Conservation (phyloP, 345 rosid species). For the Lenwebbia sp. region DNA sequence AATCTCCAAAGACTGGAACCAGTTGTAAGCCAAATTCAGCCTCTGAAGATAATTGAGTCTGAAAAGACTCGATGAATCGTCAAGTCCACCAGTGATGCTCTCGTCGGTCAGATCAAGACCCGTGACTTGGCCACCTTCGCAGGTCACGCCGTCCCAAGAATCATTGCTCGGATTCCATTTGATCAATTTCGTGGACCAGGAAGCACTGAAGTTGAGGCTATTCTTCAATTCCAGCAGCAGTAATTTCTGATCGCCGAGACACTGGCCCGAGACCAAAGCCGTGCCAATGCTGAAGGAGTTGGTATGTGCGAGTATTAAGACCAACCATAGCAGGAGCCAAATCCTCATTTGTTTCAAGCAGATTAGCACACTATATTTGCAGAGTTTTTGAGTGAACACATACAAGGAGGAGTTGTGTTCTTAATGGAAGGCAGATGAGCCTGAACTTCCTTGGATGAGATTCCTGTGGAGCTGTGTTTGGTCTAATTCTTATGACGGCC, state of each 20-base stretch:
- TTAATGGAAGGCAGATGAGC: neutral
- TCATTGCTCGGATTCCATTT: constrained; percentile 13
- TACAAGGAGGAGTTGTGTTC: neutral
- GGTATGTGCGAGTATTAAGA: neutral
- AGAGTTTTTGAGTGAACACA: neutral
- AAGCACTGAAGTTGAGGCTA: constrained; percentile 1
- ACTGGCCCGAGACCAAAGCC: constrained; percentile 8
- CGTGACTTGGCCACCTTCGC: constrained; percentile 16
- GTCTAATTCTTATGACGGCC: neutral
- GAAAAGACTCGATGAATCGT: constrained; percentile 15
- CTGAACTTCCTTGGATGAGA: neutral
- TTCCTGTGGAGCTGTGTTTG: neutral
- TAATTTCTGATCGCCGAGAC: constrained; percentile 17
- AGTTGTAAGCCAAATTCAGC: constrained; percentile 30
- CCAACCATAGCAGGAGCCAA: constrained; percentile 1
- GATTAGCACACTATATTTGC: neutral
- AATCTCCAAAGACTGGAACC: constrained; percentile 3
- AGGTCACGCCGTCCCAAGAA: constrained; percentile 32
- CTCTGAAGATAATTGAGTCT: constrained; percentile 16
- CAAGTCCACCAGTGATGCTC: constrained; percentile 8
- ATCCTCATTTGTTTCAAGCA: constrained; percentile 2
- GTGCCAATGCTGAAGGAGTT: neutral
- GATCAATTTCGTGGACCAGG: neutral
- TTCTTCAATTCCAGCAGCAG: constrained; percentile 17
- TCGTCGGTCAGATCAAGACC: constrained; percentile 29